phyloP scores from a whole-genome alignment of 2,329 filamentous ascomycete genomes.

The Blastomyces gilchristii region DNA sequence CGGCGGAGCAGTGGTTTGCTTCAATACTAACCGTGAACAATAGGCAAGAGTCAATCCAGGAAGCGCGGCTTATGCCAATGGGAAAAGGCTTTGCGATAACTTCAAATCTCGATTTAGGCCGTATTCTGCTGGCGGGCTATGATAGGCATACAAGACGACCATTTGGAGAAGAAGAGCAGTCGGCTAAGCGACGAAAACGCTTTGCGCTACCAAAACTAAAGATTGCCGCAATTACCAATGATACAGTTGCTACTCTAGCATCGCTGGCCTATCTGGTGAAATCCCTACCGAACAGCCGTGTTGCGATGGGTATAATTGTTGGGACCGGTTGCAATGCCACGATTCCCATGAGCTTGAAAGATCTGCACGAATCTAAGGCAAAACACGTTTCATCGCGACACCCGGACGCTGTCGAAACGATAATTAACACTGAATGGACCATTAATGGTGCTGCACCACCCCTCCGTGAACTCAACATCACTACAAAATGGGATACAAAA shows the following conservation, averaged over 20 bases:
- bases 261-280: slow-evolving; percentile 65
- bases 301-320: slow-evolving; percentile 70
- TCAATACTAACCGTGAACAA: slow-evolving; percentile 18
- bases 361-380: slow-evolving; percentile 55
- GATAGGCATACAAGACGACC: slow-evolving; percentile 40
- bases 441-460: slow-evolving; percentile 65
- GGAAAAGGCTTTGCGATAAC: slow-evolving; percentile 50
- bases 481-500: slow-evolving; percentile 59
- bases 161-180: slow-evolving; percentile 31
- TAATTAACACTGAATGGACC: slow-evolving; percentile 77
- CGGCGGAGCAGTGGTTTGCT: not conserved
- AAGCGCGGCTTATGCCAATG: slow-evolving; percentile 48
- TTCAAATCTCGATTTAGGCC: slow-evolving; percentile 44
- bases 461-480: slow-evolving; percentile 48
- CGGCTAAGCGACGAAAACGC: slow-evolving; percentile 36
- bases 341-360: slow-evolving; percentile 55
- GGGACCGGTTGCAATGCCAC: slow-evolving; percentile 76
- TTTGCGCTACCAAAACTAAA: slow-evolving; percentile 53
- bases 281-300: slow-evolving; percentile 50
- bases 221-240: slow-evolving; percentile 69
- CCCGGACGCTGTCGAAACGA: slow-evolving; percentile 51
- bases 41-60: slow-evolving; percentile 44
- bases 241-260: slow-evolving; percentile 67
- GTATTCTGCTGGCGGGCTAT: slow-evolving; percentile 46
- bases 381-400: slow-evolving; percentile 38